Conservation (phyloP, 768 basidiomycete genomes). For the Paxillus ammoniavirescens region DNA sequence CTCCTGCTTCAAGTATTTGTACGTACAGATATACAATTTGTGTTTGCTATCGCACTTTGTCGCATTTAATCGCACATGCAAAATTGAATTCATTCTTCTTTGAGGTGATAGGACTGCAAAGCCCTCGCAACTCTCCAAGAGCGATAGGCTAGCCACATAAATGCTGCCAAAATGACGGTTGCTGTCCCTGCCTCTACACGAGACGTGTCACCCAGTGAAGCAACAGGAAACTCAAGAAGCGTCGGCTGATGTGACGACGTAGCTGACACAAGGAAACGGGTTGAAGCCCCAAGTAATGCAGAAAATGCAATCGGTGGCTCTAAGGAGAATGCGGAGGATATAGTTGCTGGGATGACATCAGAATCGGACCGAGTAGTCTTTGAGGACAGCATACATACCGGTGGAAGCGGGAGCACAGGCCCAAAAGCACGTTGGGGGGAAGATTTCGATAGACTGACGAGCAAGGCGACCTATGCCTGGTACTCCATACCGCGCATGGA, state of each 20-base stretch:
- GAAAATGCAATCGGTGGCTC: constrained; percentile 20
- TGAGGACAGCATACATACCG: constrained; percentile 15
- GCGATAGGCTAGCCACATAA: constrained; percentile 31
- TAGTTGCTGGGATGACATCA: constrained; percentile 11
- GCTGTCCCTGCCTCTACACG: constrained; percentile 38
- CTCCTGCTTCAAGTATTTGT: constrained; percentile 26
- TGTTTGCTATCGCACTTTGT: constrained; percentile 21
- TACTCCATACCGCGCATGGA: constrained; percentile 44
- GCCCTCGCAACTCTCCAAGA: constrained; percentile 24
- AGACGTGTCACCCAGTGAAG: constrained; percentile 28
- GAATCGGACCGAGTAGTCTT: background rate
- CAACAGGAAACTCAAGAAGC: constrained; percentile 34
- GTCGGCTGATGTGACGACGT: constrained; percentile 2
- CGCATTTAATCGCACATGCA: constrained; percentile 7
- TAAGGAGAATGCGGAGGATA: constrained; percentile 8
- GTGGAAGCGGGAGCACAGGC: constrained; percentile 22
- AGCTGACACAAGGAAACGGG: constrained; percentile 17
- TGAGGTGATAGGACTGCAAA: constrained; percentile 20
- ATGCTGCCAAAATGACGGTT: constrained; percentile 29
- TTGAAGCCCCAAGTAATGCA: constrained; percentile 16
- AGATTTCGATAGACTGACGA: constrained; percentile 21
- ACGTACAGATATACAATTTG: constrained; percentile 26
- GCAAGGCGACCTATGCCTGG: constrained; percentile 17
- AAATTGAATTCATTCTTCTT: constrained; percentile 19
- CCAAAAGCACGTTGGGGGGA: constrained; percentile 32